These are phyloP conservation scores for Gonapodya prolifera DNA, from an alignment of 192 early-diverging fungal species.

Conservation along the genomic window DNA sequence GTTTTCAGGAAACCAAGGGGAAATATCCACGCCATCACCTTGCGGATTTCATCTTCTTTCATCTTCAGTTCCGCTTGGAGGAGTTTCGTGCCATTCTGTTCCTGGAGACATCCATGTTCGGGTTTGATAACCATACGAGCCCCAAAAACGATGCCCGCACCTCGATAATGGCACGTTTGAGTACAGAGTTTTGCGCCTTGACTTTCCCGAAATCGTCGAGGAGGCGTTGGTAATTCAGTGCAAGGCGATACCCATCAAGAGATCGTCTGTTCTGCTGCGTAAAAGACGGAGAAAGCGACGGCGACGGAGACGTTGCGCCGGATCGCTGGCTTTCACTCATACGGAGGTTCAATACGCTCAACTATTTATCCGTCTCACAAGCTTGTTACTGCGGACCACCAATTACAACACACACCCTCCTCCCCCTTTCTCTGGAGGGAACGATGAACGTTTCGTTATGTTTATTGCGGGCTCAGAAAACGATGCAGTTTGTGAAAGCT, in stretches of 20 bases:
- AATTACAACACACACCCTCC: too few species aligned
- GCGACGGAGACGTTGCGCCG: neutral
- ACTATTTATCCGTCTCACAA: too few species aligned
- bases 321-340: neutral
- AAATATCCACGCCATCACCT: too few species aligned
- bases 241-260: neutral
- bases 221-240: neutral
- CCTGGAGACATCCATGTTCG: neutral
- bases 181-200: neutral
- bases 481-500: too few species aligned
- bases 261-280: neutral
- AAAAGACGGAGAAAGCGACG: neutral
- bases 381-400: too few species aligned
- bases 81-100: neutral
- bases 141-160: neutral
- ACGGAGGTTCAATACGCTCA: neutral
- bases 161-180: neutral
- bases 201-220: neutral
- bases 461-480: too few species aligned
- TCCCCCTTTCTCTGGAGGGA: too few species aligned
- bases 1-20: neutral
- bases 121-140: neutral
- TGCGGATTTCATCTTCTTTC: conserved; percentile 2
- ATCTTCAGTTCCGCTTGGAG: neutral
- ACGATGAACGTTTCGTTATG: too few species aligned